Base-by-base conservation (phyloP, 306 rosid genomes). In the Urtica urens region DNA sequence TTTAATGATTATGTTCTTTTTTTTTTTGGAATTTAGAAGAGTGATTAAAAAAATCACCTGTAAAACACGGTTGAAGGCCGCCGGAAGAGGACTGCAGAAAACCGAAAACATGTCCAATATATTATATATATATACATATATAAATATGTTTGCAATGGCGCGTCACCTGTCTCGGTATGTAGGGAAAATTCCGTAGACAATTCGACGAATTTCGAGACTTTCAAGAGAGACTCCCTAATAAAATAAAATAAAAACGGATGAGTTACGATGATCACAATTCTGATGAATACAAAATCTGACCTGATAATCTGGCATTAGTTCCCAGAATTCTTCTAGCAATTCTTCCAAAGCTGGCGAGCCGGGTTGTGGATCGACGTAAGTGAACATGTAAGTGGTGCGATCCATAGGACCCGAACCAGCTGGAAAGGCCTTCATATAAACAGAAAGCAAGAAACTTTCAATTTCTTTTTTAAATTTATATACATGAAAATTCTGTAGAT, bases 321-420 rank as follows among this genome's bases (percentile, higher is more conserved):
- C 76, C 97, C 94, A 90, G 57, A 78, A 90, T 49, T 58, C 77
- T 71, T 88, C 97, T 57, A 88, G 70, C 33, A 88, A 29, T 52
- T 84, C 92, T 71, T 90, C 95, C 43, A 90, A 41, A 59, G 57
- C 77, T 4, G 95, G 95, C 6, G 95, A 82, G 55, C 67, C 78
- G 12, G 84, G 93, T 71, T 75, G 84, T 67, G 95, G 92, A 62
- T 85, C 82, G 41, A 81, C 72, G 41, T 90, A 90, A 53, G 97
- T 84, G 69, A 90, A 90, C 93, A 90, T 72, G 42, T 84, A 90
- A 27, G 87, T 90, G 9, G 97, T 90, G 29, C 95, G 93, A 69
- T 90, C 97, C 39, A 19, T 51, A 49, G 95, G 92, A 62, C 95
- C 93, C 1, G 97, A 81, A 45, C 93, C 97, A 28, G 97, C 82